Base-by-base conservation (phyloP, 176 grass and related monocot genomes). In the Thinopyrum elongatum region DNA sequence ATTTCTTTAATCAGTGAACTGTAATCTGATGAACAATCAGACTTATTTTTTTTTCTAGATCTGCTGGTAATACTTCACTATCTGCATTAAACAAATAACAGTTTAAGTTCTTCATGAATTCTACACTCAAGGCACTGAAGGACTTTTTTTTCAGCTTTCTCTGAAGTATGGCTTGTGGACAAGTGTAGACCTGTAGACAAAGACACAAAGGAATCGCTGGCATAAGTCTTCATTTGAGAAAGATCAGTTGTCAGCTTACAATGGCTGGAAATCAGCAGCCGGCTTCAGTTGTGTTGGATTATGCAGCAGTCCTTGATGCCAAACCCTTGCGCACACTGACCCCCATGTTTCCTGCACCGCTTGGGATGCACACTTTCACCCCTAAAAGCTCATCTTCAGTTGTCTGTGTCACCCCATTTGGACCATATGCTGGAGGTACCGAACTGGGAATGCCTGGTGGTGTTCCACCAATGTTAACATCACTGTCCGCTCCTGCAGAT, bases 291-390 rank as follows among this genome's bases (percentile, higher is more conserved):
- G 42, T 13, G 0, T 51, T 55, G n/a, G 70, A 87, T 22, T 83
- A 92, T 67, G 30, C 89, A 65, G 65, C 41, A 21, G 92, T 92
- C 47, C 13, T 97, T 33, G 95, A 97, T 65, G 92, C 90, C 55
- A 93, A 97, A 82, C 95, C 95, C 63, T 83, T 97, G 87, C 88
- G 90, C 72, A 91, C 88, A 58, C 84, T 97, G 80, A 86, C 92
- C 70, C 95, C 95, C 30, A 97, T 97, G 95, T 94, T 94, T 67
- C 95, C 95, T 53, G 90, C 92, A 2, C 74, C 92, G n/a, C 88
- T 92, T 4, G 92, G 95, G 34, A 64, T 92, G 29, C 83, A 91
- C 86, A 91, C 90, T 53, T 97, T 85, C 82, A 84, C 84, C 62
- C 86, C 84, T 81, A 86, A 91, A 58, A 91, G 89, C 80, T 86